phyloP scores from a whole-genome alignment of 2,329 filamentous ascomycete genomes.

The Amesomyces nigricolor region DNA sequence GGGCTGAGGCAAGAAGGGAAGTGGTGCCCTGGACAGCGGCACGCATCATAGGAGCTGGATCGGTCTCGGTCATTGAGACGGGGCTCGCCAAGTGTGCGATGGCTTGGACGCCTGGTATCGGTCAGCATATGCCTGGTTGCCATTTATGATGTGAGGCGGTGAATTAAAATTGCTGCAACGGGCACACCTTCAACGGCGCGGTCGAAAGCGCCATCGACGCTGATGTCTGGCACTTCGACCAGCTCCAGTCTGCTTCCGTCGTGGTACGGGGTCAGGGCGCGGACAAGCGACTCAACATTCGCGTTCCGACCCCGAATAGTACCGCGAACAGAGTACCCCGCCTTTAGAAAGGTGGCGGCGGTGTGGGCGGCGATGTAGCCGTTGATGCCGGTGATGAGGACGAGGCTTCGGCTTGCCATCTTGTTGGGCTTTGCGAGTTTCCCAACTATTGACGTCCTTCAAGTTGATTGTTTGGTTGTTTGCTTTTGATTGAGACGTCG shows the following conservation, averaged over 20 bases:
- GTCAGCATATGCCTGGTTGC: not conserved
- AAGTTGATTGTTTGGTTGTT: not conserved
- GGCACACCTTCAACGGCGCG: slow-evolving; percentile 10
- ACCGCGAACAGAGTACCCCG: slow-evolving; percentile 19
- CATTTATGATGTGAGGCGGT: no score
- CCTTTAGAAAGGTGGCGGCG: slow-evolving; percentile 17
- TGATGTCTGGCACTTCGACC: slow-evolving; percentile 18
- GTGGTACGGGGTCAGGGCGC: slow-evolving; percentile 1
- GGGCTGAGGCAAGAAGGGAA: slow-evolving; percentile 14
- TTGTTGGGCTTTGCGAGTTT: no score
- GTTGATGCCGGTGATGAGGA: slow-evolving; percentile 23
- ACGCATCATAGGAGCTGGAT: slow-evolving; percentile 17
- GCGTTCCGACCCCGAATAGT: slow-evolving; percentile 13
- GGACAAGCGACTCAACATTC: slow-evolving; percentile 7
- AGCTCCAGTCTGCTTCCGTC: slow-evolving; percentile 15
- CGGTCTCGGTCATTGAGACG: slow-evolving; percentile 16
- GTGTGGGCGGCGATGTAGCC: slow-evolving; percentile 23
- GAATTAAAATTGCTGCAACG: not conserved
- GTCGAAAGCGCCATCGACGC: slow-evolving; percentile 15
- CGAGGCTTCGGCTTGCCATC: slow-evolving; percentile 1
- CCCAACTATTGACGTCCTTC: no score
- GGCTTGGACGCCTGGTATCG: slow-evolving; percentile 11
- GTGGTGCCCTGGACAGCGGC: slow-evolving; percentile 20
- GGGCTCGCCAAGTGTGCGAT: slow-evolving; percentile 19
- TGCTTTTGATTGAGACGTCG: no score